Evolutionary conservation across 1,139 yeast species (phyloP).

Genomic region (Taiozyma sp.): DNA sequence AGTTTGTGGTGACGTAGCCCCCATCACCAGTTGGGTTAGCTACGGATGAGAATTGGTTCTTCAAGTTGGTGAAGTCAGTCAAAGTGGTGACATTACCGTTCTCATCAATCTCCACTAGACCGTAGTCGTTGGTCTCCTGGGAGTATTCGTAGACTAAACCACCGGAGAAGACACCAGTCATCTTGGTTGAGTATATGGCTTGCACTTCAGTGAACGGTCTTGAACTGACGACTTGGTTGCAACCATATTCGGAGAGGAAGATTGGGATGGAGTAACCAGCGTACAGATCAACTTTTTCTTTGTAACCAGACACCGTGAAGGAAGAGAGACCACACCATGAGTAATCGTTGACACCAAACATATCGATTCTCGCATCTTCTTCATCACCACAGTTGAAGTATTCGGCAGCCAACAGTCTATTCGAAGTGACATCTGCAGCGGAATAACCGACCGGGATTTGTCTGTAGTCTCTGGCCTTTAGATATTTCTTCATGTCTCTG

Average conservation of each 20-base stretch:
- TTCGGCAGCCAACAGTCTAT: constrained; percentile 69
- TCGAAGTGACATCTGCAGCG: constrained; percentile 75
- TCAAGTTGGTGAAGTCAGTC: constrained; percentile 52
- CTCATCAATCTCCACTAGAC: constrained; percentile 49
- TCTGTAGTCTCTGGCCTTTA: constrained; percentile 61
- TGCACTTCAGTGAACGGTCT: constrained; percentile 66
- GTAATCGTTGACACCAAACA: constrained; percentile 90
- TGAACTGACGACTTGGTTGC: constrained; percentile 51
- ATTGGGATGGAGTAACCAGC: constrained; percentile 67
- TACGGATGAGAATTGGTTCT: constrained; percentile 35
- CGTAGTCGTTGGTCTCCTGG: constrained; percentile 61
- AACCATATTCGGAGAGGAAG: constrained; percentile 92
- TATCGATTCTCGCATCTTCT: constrained; percentile 58
- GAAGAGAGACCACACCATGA: constrained; percentile 90
- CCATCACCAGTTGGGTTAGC: constrained; percentile 32
- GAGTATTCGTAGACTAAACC: constrained; percentile 78
- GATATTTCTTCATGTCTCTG: constrained; percentile 78
- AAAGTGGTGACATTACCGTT: constrained; percentile 39
- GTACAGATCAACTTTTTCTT: constrained; percentile 62
- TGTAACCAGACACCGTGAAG: constrained; percentile 68
- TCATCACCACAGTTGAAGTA: constrained; percentile 82
- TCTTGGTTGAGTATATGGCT: constrained; percentile 55
- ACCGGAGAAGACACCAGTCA: constrained; percentile 73
- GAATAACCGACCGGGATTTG: constrained; percentile 84
- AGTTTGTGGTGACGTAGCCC: constrained; percentile 49